Conservation (phyloP, 495 filamentous ascomycete genomes). For the Hypoxylon trugodes region DNA sequence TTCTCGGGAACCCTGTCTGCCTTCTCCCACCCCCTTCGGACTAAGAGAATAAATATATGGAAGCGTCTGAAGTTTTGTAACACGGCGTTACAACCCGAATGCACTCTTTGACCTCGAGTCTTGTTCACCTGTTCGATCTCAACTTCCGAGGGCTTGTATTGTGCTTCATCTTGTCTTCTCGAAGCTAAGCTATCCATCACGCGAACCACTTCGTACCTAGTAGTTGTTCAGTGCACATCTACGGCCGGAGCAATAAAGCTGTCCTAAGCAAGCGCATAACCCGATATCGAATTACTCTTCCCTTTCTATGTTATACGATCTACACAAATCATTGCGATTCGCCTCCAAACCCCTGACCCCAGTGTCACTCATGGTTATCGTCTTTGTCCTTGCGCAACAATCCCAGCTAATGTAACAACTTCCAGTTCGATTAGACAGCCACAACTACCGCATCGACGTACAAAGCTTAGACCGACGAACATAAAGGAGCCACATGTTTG, state of each 20-base stretch:
- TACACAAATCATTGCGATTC: constrained; percentile 8
- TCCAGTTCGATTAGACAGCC: constrained; percentile 15
- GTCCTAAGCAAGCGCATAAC: constrained; percentile 6
- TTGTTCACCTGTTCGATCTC: constrained; percentile 18
- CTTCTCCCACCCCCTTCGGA: constrained; percentile 4
- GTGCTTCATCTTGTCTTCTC: constrained; percentile 5
- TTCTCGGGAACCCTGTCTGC: constrained; percentile 20
- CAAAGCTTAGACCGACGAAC: constrained; percentile 26
- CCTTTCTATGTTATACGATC: constrained; percentile 18
- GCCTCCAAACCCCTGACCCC: background rate
- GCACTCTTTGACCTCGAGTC: constrained; percentile 32
- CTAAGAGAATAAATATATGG: constrained; percentile 15
- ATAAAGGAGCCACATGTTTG: constrained; percentile 26
- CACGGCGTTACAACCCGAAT: constrained; percentile 28
- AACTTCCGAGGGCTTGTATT: constrained; percentile 2
- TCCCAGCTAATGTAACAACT: constrained; percentile 24
- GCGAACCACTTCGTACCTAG: constrained; percentile 5
- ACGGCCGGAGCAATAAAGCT: constrained; percentile 6
- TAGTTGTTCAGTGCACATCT: constrained; percentile 3
- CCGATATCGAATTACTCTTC: constrained; percentile 8
- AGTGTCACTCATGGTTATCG: background rate
- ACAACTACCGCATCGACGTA: constrained; percentile 17
- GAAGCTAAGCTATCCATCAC: constrained; percentile 1
- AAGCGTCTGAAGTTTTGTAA: constrained; percentile 30
- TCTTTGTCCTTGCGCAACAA: constrained; percentile 24